Percentiles rank a stretch among this genome's conserved stretches.
Conservation (phyloP, 2,329 filamentous ascomycete genomes). For the Dactylellina cionopaga region DNA sequence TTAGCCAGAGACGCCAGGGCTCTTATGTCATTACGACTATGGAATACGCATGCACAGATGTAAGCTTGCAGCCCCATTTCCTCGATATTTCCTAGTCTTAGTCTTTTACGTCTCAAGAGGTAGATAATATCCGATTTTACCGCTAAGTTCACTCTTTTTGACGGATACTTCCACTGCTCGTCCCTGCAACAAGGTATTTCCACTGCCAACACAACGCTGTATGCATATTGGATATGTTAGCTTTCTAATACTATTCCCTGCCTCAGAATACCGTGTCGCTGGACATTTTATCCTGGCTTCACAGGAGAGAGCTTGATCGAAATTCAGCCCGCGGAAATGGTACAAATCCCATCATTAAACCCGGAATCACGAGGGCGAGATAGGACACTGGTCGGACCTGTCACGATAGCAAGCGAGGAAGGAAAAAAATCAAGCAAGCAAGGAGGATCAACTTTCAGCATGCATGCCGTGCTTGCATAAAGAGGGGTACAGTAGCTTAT, state of each 20-base stretch:
- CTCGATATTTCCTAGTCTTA: slow-evolving; percentile 13
- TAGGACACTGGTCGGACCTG: slow-evolving; percentile 41
- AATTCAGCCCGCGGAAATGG: slow-evolving; percentile 10
- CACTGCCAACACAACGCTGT: slow-evolving; percentile 37
- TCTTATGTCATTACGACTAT: slow-evolving; percentile 26
- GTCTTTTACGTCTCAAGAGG: slow-evolving; percentile 26
- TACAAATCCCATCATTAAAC: slow-evolving; percentile 22
- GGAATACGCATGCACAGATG: slow-evolving; percentile 22
- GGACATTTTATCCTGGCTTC: no score
- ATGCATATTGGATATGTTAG: no score
- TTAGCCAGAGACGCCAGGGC: slow-evolving; percentile 19
- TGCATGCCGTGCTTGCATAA: slow-evolving; percentile 53
- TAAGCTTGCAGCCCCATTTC: slow-evolving; percentile 17
- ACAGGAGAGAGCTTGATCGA: no score
- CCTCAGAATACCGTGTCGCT: not conserved
- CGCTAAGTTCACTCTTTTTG: slow-evolving; percentile 3
- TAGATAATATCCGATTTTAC: slow-evolving; percentile 46
- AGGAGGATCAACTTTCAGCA: slow-evolving; percentile 33
- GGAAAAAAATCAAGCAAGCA: slow-evolving; percentile 31
- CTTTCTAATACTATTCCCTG: not conserved
- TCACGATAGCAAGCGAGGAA: slow-evolving; percentile 48
- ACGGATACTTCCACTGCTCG: slow-evolving; percentile 20
- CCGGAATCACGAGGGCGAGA: slow-evolving; percentile 29
- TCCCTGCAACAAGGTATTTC: slow-evolving; percentile 49
- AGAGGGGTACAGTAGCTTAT: slow-evolving; percentile 53